Evolutionary conservation across 2,329 filamentous ascomycete species (phyloP).

Genomic region (Xylariaceae sp.): DNA sequence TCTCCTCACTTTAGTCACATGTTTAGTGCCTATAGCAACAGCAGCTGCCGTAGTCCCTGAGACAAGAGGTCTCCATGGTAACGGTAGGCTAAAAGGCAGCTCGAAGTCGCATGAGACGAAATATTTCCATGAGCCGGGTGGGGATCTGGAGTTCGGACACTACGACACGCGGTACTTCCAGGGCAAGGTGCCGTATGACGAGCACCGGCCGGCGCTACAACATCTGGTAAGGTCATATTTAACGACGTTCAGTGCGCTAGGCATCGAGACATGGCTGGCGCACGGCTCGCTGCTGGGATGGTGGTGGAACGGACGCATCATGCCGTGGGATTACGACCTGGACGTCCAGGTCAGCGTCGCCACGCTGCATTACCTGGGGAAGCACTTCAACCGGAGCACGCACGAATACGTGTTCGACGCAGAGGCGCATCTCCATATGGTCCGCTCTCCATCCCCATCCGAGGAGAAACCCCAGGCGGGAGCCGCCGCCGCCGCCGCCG

Average conservation of each 20-base stretch:
- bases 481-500: neutral
- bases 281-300: slow-evolving; percentile 84
- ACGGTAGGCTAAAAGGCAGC: neutral
- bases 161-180: slow-evolving; percentile 77
- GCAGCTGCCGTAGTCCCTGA: neutral
- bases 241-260: slow-evolving; percentile 65
- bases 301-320: slow-evolving; percentile 84
- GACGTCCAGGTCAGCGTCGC: slow-evolving; percentile 77
- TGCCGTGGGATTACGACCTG: slow-evolving; percentile 86
- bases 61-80: neutral
- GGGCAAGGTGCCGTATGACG: slow-evolving; percentile 66
- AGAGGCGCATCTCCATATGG: no score
- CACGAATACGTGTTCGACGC: slow-evolving; percentile 58
- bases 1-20: slow-evolving; percentile 5
- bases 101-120: slow-evolving; percentile 45
- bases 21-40: slow-evolving; percentile 8
- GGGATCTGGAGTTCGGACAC: slow-evolving; percentile 66
- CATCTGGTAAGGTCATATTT: slow-evolving; percentile 79
- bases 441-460: no score
- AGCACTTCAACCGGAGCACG: slow-evolving; percentile 71
- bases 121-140: slow-evolving; percentile 71
- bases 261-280: slow-evolving; percentile 83
- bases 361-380: slow-evolving; percentile 69
- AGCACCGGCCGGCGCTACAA: slow-evolving; percentile 68
- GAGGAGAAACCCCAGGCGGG: slow-evolving; percentile 30